Base-by-base conservation (phyloP, 78 protist genomes). In the Emiliania huxleyi region DNA sequence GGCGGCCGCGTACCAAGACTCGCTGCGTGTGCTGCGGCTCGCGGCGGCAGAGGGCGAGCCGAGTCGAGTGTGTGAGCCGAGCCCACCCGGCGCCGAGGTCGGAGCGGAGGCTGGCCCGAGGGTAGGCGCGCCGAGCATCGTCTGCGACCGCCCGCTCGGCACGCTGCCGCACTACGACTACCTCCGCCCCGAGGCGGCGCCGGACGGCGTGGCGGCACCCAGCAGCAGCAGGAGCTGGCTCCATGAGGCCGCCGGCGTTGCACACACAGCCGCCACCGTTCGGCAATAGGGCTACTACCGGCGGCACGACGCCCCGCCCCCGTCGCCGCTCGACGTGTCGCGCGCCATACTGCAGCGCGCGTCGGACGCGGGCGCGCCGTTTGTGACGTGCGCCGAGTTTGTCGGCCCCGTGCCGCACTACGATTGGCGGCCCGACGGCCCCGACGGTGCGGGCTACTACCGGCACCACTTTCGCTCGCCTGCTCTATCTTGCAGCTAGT, bases 211-310 rank as follows among this genome's bases (percentile, higher is more conserved):
- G 1, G 42, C 81, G 19, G 81, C n/a, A n/a, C n/a, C n/a, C n/a
- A n/a, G n/a, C n/a, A n/a, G n/a, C n/a, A n/a, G n/a, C n/a, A n/a
- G n/a, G n/a, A n/a, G n/a, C n/a, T n/a, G n/a, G n/a, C n/a, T n/a
- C n/a, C n/a, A n/a, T n/a, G n/a, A n/a, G n/a, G n/a, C n/a, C n/a
- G n/a, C n/a, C n/a, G n/a, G n/a, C n/a, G n/a, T n/a, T n/a, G n/a
- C n/a, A n/a, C n/a, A n/a, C n/a, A n/a, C n/a, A n/a, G n/a, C n/a
- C n/a, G n/a, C n/a, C n/a, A n/a, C n/a, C n/a, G n/a, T n/a, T n/a
- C n/a, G n/a, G n/a, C n/a, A n/a, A n/a, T n/a, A n/a, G n/a, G n/a
- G 81, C 4, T 71, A 71, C 81, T 71, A 71, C 42, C 81, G 81
- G 29, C 18, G 3, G 12, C 40, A 29, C 29, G 35, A 4, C 18